These are phyloP conservation scores for Plasmodium knowlesi DNA, from an alignment of 169 alveolate species.

Conservation along the genomic window DNA sequence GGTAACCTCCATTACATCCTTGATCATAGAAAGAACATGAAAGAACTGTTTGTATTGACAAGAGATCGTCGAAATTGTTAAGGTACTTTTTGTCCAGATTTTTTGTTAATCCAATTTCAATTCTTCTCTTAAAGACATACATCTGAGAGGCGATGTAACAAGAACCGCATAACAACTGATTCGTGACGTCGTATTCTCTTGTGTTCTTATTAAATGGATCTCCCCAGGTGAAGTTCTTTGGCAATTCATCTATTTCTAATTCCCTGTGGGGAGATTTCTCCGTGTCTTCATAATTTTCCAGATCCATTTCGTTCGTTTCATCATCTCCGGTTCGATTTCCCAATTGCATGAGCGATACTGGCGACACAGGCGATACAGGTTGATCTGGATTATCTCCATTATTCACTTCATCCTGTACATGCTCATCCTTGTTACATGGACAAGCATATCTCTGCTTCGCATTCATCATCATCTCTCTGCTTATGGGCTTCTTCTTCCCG, in stretches of 20 bases:
- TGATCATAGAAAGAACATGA: constrained; percentile 80
- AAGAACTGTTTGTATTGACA: constrained; percentile 79
- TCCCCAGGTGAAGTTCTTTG: constrained; percentile 85
- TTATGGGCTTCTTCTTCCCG: constrained; percentile 38
- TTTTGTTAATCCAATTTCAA: constrained; percentile 87
- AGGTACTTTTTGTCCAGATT: constrained; percentile 75
- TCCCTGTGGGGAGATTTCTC: constrained; percentile 22
- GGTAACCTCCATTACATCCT: constrained; percentile 94
- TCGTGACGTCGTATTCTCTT: constrained; percentile 71
- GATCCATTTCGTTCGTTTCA: constrained; percentile 38
- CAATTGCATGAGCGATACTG: neutral
- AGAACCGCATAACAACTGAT: constrained; percentile 96
- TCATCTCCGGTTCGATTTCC: neutral
- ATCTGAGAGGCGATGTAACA: constrained; percentile 94
- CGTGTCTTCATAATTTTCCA: constrained; percentile 41
- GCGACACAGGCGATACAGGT: constrained; percentile 68
- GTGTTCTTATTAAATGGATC: constrained; percentile 83
- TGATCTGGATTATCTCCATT: constrained; percentile 5
- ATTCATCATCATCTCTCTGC: neutral
- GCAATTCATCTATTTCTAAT: constrained; percentile 74
- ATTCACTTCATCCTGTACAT: neutral
- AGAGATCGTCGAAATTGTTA: constrained; percentile 53
- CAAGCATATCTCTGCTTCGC: constrained; percentile 54
- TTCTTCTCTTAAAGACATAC: constrained; percentile 89
- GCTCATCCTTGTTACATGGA: constrained; percentile 45